These are phyloP conservation scores for Blastocystis hominis DNA, from an alignment of 352 stramenopile species.

Conservation along the genomic window DNA sequence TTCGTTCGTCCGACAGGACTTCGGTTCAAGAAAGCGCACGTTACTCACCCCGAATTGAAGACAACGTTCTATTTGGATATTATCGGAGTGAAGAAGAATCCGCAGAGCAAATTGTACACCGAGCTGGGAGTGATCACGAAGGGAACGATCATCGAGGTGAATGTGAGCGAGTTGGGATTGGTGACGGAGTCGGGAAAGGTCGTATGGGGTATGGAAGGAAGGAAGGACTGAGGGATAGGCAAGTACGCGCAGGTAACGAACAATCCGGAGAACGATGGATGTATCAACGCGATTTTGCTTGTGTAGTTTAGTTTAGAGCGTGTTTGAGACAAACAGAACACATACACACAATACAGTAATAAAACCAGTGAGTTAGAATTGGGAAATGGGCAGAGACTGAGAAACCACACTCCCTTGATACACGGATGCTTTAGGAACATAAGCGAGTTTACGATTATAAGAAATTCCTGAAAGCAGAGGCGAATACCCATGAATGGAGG, in stretches of 20 bases:
- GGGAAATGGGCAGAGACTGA: not conserved
- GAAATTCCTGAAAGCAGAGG: not conserved
- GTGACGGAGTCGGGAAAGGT: constrained; percentile 98
- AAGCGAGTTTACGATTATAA: not conserved
- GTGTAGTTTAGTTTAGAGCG: constrained; percentile 71
- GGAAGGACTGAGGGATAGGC: constrained; percentile 18
- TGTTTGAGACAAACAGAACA: not conserved
- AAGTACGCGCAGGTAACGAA: constrained; percentile 98
- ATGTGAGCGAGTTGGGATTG: constrained; percentile 95
- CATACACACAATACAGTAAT: not conserved
- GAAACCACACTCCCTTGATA: not conserved
- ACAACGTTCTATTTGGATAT: constrained; percentile 99
- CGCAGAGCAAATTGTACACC: constrained; percentile 87
- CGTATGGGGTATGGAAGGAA: constrained; percentile 86
- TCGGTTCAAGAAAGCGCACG: constrained; percentile 98
- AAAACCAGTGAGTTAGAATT: too few relatives aligned
- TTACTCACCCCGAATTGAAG: constrained; percentile 99
- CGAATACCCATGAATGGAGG: not conserved
- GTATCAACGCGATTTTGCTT: constrained; percentile 95
- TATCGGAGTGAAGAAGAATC: constrained; percentile 99
- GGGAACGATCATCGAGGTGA: constrained; percentile 94
- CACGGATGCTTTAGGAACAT: not conserved
- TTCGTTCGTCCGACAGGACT: constrained; percentile 97
- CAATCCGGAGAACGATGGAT: constrained; percentile 97
- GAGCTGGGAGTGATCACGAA: constrained; percentile 98